Base-by-base conservation (phyloP, 306 rosid genomes). In the Trifolium pratense region DNA sequence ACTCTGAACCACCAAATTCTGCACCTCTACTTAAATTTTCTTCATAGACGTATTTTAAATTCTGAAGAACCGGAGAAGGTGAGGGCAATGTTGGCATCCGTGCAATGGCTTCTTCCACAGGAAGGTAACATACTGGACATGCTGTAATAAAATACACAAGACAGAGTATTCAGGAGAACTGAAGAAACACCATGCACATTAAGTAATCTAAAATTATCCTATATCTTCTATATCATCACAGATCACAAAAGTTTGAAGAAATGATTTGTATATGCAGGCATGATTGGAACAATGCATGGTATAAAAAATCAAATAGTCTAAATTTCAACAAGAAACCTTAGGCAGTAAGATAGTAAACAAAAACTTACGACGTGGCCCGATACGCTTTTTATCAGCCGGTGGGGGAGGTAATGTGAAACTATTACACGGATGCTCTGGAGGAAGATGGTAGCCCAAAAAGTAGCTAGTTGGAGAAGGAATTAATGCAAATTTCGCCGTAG, bases 121-220 rank as follows among this genome's bases (percentile, higher is more conserved):
- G 91, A 81, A 91, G 92, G 85, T 93, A 93, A 80, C 98, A 93
- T 39, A 91, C 98, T 5, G 97, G 96, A 82, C 98, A 93, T 63
- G 98, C 97, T 93, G 88, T 80, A 80, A 42, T 20, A 75, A n/a
- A 2, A 48, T 15, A 46, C 2, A 70, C 64, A 80, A 60, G 63
- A 32, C 61, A 76, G 10, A 67, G 73, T 29, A 59, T 84, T 77
- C 68, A 84, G 46, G 61, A 84, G 9, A 18, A 53, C 59, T 18
- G 29, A 53, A 72, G 29, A 53, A 72, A 21, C 57, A 76, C 12
- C 40, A 55, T 36, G 55, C 9, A 20, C 58, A 71, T 14, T 37
- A 58, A 40, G 40, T 34, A 70, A 37, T 34, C 56, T 56, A 42
- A 65, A 68, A 78, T 42, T 57, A 48, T 21, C 58, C 43, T 1